Evolutionary conservation across 495 filamentous ascomycete genomes (phyloP).

Genomic region (Xylaria flabelliformis): DNA sequence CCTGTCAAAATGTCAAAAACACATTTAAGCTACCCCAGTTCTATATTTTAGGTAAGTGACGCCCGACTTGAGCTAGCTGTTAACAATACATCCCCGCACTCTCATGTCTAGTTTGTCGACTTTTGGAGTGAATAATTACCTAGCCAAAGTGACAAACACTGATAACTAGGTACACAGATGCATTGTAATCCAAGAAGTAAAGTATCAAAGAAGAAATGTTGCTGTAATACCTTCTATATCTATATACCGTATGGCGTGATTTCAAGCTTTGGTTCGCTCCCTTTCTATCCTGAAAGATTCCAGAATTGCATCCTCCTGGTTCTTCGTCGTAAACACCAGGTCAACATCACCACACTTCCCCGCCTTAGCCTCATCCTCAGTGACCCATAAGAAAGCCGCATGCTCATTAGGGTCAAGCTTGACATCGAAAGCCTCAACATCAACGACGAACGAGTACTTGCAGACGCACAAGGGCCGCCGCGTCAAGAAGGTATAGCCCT

Average conservation of each 20-base stretch:
- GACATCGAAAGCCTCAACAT: slow-evolving; percentile 47
- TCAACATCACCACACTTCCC: slow-evolving; percentile 38
- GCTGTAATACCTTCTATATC: neutral
- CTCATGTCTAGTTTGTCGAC: too few relatives aligned
- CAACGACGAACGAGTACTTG: slow-evolving; percentile 47
- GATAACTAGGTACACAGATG: too few relatives aligned
- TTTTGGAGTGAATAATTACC: too few relatives aligned
- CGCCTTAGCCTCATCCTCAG: slow-evolving; percentile 48
- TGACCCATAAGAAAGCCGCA: slow-evolving; percentile 51
- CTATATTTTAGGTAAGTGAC: neutral
- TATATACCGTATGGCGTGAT: neutral
- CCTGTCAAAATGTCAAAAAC: neutral
- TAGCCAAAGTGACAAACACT: too few relatives aligned
- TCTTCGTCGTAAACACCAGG: slow-evolving; percentile 42
- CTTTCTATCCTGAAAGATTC: slow-evolving; percentile 42
- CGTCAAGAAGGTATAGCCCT: slow-evolving; percentile 46
- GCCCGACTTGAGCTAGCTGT: neutral
- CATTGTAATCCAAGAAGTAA: too few relatives aligned
- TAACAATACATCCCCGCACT: neutral
- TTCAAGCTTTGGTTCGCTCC: slow-evolving; percentile 15
- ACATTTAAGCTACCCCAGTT: neutral
- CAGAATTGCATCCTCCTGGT: slow-evolving; percentile 36
- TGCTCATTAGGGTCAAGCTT: slow-evolving; percentile 53
- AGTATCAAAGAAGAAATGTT: too few relatives aligned
- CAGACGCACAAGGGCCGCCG: slow-evolving; percentile 42